Evolutionary conservation across 257 asterid species (phyloP).

Genomic region (Solanum sejunctum): DNA sequence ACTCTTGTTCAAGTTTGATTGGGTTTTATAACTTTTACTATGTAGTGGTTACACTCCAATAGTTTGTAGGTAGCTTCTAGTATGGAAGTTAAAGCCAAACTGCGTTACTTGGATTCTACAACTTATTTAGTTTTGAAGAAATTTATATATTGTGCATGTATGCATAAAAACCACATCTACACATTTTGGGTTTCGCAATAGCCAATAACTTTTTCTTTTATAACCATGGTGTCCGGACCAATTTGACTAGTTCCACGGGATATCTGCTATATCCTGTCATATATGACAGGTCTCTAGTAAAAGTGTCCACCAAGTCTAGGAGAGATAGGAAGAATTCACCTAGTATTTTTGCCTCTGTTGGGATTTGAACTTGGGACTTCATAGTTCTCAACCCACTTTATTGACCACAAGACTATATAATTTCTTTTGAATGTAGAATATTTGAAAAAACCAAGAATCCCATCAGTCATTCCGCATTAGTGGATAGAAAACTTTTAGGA

Average conservation of each 20-base stretch:
- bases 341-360: background rate
- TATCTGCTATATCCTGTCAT: background rate
- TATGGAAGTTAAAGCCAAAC: background rate
- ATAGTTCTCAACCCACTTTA: background rate
- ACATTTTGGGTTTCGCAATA: background rate
- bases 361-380: background rate
- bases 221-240: background rate
- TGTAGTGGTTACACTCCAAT: background rate
- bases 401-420: background rate
- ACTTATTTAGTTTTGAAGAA: background rate
- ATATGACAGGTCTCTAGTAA: background rate
- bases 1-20: background rate
- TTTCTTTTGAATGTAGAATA: background rate
- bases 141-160: background rate
- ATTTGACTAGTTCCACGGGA: background rate
- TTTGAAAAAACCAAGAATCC: background rate
- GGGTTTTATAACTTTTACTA: background rate
- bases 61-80: background rate
- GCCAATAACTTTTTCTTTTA: background rate
- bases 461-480: background rate
- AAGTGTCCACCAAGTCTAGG: background rate
- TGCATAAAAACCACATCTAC: background rate
- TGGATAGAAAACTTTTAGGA: background rate
- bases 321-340: background rate
- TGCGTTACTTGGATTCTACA: background rate